phyloP scores from a whole-genome alignment of 306 rosid species.

The Abrus pulchellus region DNA sequence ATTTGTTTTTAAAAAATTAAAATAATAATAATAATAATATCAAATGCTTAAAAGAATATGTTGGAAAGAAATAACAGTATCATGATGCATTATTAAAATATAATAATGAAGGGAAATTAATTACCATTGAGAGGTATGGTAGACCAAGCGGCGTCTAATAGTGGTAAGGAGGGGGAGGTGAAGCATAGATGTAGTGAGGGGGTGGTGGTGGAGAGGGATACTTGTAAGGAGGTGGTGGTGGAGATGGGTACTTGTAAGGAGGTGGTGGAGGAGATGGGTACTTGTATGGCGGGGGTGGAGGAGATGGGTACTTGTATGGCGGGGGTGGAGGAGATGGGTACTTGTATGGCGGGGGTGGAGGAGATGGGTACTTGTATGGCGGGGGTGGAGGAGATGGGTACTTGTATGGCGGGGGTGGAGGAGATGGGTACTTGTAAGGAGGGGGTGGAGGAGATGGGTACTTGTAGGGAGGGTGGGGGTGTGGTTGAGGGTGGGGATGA shows the following conservation, averaged over 20 bases:
- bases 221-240: slow-evolving; percentile 44
- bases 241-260: slow-evolving; percentile 30
- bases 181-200: slow-evolving; percentile 57
- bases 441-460: slow-evolving; percentile 61
- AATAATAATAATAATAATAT: too few species aligned
- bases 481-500: background rate
- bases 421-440: slow-evolving; percentile 38
- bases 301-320: slow-evolving; percentile 45
- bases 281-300: slow-evolving; percentile 53
- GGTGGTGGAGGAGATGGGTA: slow-evolving; percentile 51
- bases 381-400: slow-evolving; percentile 48
- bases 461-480: slow-evolving; percentile 34
- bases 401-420: slow-evolving; percentile 56
- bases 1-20: too few species aligned
- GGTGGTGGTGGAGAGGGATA: slow-evolving; percentile 3
- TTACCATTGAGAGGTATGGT: slow-evolving; percentile 55
- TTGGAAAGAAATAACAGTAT: too few species aligned
- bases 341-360: background rate
- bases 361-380: slow-evolving; percentile 30
- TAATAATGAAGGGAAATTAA: background rate
- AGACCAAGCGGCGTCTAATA: slow-evolving; percentile 47
- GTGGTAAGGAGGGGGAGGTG: slow-evolving; percentile 90
- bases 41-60: too few species aligned
- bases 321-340: slow-evolving; percentile 59
- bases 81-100: too few species aligned